Evolutionary conservation across 352 stramenopile species (phyloP).

Genomic region (Phytophthora crassamura): DNA sequence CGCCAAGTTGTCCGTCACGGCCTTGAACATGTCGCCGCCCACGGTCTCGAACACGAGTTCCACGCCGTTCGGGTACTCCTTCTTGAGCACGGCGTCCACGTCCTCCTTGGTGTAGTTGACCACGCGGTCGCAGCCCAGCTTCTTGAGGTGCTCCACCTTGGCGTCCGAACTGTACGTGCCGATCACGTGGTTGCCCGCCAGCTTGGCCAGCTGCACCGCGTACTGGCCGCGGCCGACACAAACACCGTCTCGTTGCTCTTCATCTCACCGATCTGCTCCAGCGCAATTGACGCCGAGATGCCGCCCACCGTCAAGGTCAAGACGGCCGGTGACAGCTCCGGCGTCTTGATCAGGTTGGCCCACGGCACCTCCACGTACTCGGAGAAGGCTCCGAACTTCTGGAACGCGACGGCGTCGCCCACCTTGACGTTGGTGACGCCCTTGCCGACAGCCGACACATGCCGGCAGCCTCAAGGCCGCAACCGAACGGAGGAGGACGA

Average conservation of each 20-base stretch:
- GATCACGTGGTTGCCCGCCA: constrained; percentile 37
- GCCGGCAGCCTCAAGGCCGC: constrained; percentile 50
- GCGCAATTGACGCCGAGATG: constrained; percentile 26
- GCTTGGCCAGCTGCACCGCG: constrained; percentile 33
- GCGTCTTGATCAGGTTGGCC: constrained; percentile 29
- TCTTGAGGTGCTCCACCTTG: constrained; percentile 31
- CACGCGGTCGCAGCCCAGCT: constrained; percentile 30
- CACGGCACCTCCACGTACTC: constrained; percentile 31
- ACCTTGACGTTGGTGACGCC: constrained; percentile 52
- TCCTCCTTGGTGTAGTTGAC: constrained; percentile 41
- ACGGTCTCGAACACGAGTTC: constrained; percentile 37
- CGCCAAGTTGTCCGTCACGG: constrained; percentile 25
- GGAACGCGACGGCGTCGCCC: constrained; percentile 47
- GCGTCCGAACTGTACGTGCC: constrained; percentile 33
- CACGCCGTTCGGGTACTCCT: constrained; percentile 34
- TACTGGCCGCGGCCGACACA: constrained; percentile 33
- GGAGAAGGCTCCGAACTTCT: constrained; percentile 34
- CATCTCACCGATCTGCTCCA: constrained; percentile 38
- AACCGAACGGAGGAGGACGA: constrained; percentile 34
- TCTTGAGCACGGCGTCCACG: constrained; percentile 30
- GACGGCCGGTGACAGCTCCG: constrained; percentile 21
- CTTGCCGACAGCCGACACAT: constrained; percentile 43
- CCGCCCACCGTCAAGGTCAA: constrained; percentile 35
- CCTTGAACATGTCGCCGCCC: constrained; percentile 36
- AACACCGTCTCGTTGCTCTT: constrained; percentile 31